Base-by-base conservation (phyloP, 2,329 filamentous ascomycete species). In the Verticillium klebahnii region DNA sequence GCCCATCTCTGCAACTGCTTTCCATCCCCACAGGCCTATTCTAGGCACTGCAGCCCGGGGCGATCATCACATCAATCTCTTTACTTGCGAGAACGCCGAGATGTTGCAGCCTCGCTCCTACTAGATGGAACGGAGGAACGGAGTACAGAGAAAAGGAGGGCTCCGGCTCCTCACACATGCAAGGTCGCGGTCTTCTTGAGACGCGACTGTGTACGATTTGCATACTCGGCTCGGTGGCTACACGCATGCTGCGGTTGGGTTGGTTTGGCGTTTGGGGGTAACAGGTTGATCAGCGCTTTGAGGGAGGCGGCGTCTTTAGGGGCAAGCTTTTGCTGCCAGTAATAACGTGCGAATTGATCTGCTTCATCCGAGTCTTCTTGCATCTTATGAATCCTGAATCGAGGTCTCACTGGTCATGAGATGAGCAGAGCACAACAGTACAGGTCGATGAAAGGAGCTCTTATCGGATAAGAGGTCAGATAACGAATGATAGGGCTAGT, bases 21-120 rank as follows among this genome's bases (percentile, higher is more conserved):
- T 98, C 80, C 95, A 99, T 76, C 95, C 95, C 1, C 95, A 99
- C 75, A 87, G 90, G 59, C 93, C 96, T 78, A 89, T 97, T 75
- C 83, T 99, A 64, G 93, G 92, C 39, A 95, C 91, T 69, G 91
- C 93, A 1, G 91, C 93, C 4, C 83, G 92, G 54, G 91, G 93
- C 61, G 93, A 97, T 72, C 87, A 93, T 63, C 91, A 97, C 73
- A 88, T 99, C 70, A 97, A 96, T 73, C 82, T 98, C 32, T 96
- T 94, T 71, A 88, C 86, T 36, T 93, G 90, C 75, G 84, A 86
- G 64, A 81, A 82, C 68, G 69, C 76, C 25, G 77, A 79, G 54
- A 34, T 34, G 54, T 17, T 56, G 15, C 54, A 56, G 54, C 54
- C 54, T 32, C 54, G 54, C 31, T 31, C 54, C 54, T 56, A 56